Conservation (phyloP, 208 protist genomes). For the Strigomonas galati region DNA sequence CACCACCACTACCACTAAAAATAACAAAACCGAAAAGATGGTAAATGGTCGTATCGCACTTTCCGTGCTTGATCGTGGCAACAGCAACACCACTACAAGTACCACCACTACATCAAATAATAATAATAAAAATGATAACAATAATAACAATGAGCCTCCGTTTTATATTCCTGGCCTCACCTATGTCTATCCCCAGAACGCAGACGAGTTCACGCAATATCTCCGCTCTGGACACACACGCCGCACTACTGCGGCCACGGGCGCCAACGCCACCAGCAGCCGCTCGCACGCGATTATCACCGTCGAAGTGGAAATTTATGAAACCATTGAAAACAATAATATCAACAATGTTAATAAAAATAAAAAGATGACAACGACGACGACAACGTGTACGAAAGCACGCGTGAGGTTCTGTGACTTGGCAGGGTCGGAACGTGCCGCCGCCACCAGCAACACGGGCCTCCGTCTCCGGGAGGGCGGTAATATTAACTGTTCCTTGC, state of each 20-base stretch:
- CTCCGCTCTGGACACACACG: slow-evolving; percentile 71
- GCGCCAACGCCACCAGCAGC: slow-evolving; percentile 80
- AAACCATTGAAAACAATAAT: neutral
- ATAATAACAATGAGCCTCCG: neutral
- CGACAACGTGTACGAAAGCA: slow-evolving; percentile 48
- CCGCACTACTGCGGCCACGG: slow-evolving; percentile 66
- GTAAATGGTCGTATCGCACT: neutral
- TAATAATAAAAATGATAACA: too few relatives aligned
- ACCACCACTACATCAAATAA: too few relatives aligned
- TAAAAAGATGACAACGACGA: slow-evolving; percentile 13
- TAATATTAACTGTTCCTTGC: slow-evolving; percentile 93
- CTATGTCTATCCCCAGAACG: slow-evolving; percentile 42
- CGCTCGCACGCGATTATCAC: slow-evolving; percentile 90
- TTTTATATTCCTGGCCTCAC: slow-evolving; percentile 60
- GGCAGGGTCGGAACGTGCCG: slow-evolving; percentile 86
- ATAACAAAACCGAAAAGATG: too few relatives aligned
- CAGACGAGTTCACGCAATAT: slow-evolving; percentile 58
- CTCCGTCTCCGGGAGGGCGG: slow-evolving; percentile 87
- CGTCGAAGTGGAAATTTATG: slow-evolving; percentile 65
- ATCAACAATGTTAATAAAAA: too few relatives aligned
- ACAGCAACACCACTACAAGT: too few relatives aligned
- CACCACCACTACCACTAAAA: neutral
- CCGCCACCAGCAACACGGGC: slow-evolving; percentile 76
- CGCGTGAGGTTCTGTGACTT: slow-evolving; percentile 84
- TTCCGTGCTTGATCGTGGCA: slow-evolving; percentile 16